These are phyloP conservation scores for Ceratopteris richardii DNA, from an alignment of 75 land plant genomes.

Conservation along the genomic window DNA sequence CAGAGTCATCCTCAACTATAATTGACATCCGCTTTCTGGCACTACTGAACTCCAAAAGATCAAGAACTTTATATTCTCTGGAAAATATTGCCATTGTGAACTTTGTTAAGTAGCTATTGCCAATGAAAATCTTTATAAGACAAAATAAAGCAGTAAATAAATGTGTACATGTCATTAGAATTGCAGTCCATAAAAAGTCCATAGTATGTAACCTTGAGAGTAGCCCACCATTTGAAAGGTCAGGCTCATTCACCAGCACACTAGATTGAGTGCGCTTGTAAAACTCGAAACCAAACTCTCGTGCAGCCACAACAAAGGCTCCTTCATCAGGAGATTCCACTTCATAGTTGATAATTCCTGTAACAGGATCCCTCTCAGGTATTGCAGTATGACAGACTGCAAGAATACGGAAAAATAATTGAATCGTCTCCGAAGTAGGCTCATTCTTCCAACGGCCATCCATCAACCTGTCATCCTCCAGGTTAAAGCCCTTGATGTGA, in stretches of 20 bases:
- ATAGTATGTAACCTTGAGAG: too few species aligned
- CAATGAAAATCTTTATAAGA: too few species aligned
- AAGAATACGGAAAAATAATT: constrained; percentile 9
- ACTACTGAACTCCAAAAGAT: constrained; percentile 54
- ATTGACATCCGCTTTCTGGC: constrained; percentile 60
- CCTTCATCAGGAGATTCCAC: constrained; percentile 20
- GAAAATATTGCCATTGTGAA: constrained; percentile 10
- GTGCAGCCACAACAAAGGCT: constrained; percentile 7
- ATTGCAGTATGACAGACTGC: constrained; percentile 10
- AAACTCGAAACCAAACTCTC: constrained; percentile 73
- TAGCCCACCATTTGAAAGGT: constrained; percentile 1
- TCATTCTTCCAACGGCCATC: constrained; percentile 16
- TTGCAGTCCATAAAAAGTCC: too few species aligned
- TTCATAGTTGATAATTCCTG: neutral
- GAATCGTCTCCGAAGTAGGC: constrained; percentile 6
- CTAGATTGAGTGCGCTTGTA: constrained; percentile 55
- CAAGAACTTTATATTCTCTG: constrained; percentile 48
- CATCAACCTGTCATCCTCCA: constrained; percentile 8
- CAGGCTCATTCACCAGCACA: constrained; percentile 40
- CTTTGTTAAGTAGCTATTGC: too few species aligned
- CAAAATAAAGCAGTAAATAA: too few species aligned
- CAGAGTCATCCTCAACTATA: constrained; percentile 33
- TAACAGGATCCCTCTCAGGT: neutral
- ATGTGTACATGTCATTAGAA: too few species aligned
- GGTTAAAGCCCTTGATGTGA: constrained; percentile 13